These are phyloP conservation scores for Tolypocladium endophyticum DNA, from an alignment of 2,329 filamentous ascomycete genomes.

Conservation along the genomic window DNA sequence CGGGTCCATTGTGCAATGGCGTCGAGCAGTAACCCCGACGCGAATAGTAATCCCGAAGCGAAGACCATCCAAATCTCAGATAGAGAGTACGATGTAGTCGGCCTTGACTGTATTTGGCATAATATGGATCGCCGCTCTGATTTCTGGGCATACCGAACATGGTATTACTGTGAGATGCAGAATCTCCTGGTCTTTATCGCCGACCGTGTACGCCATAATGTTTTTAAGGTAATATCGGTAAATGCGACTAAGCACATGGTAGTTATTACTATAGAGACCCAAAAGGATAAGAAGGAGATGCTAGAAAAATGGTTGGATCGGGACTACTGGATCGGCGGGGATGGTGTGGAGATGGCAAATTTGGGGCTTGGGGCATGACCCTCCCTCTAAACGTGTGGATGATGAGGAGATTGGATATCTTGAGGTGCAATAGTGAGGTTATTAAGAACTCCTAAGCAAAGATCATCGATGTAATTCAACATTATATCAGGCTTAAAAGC, in stretches of 20 bases:
- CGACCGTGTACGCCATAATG: background rate
- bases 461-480: too few relatives aligned
- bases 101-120: background rate
- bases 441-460: too few relatives aligned
- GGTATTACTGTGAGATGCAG: background rate
- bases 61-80: background rate
- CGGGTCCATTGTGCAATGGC: background rate
- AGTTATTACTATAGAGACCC: background rate
- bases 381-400: background rate
- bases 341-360: background rate
- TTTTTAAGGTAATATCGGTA: background rate
- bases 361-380: background rate
- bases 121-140: background rate
- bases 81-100: background rate
- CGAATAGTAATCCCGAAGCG: background rate
- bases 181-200: background rate
- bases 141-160: background rate
- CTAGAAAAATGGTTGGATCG: background rate
- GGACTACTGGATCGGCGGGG: background rate
- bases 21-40: too few relatives aligned
- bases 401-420: background rate
- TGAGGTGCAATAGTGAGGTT: background rate
- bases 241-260: background rate
- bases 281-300: background rate
- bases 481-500: too few relatives aligned